phyloP scores from a whole-genome alignment of 2,329 filamentous ascomycete species.

The Beauveria medogensis region DNA sequence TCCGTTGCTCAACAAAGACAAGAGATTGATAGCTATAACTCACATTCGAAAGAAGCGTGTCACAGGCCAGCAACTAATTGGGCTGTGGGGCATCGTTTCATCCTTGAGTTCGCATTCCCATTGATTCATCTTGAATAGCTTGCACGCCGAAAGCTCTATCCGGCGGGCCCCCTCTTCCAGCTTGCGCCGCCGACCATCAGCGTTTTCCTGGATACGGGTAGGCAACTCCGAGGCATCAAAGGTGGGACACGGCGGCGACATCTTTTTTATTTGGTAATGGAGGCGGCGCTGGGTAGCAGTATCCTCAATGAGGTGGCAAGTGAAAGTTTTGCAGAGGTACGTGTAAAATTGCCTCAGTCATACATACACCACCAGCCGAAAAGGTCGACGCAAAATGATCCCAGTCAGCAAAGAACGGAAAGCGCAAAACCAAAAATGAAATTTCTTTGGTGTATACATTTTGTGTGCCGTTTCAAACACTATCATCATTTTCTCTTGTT shows the following conservation, averaged over 20 bases:
- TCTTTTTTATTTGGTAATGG: conserved; percentile 28
- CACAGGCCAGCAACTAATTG: conserved; percentile 48
- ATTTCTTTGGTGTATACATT: too few relatives aligned
- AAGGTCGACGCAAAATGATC: neutral
- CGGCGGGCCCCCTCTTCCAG: conserved; percentile 26
- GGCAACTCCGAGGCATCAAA: conserved; percentile 47
- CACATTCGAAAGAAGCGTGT: conserved; percentile 54
- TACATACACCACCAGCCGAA: neutral
- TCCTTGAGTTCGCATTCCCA: conserved; percentile 50
- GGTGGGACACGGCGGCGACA: conserved; percentile 50
- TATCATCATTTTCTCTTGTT: neutral
- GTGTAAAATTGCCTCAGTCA: conserved; percentile 16
- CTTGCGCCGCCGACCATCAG: conserved; percentile 46
- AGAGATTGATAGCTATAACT: conserved; percentile 18
- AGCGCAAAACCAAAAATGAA: neutral
- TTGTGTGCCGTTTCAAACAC: too few relatives aligned
- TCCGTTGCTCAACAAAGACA: neutral
- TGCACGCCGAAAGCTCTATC: conserved; percentile 47
- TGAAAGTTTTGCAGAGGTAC: conserved; percentile 52
- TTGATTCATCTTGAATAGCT: conserved; percentile 51
- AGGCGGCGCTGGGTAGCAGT: conserved; percentile 37
- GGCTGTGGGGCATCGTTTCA: conserved; percentile 36
- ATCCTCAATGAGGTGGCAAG: conserved; percentile 49
- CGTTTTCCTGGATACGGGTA: conserved; percentile 38
- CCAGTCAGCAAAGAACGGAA: neutral